Evolutionary conservation across 768 basidiomycete genomes (phyloP).

Genomic region (Termitomyces heimii): DNA sequence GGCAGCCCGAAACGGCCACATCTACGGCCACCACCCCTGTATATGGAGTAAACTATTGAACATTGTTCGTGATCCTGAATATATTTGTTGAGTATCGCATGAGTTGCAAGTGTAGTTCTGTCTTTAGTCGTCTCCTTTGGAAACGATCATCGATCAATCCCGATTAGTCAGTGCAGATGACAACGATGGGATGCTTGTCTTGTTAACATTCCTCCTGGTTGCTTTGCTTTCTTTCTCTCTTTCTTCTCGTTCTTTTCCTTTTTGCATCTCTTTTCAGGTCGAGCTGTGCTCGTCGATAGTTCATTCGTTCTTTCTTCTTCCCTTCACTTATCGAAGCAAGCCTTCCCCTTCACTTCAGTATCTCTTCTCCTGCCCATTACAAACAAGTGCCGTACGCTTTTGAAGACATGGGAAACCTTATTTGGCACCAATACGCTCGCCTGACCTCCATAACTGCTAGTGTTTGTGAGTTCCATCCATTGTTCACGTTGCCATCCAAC

Average conservation of each 20-base stretch:
- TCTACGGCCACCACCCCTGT: conserved; percentile 23
- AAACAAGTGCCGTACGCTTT: conserved; percentile 1
- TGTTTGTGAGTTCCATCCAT: conserved; percentile 49
- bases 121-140: conserved; percentile 5
- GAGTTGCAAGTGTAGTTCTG: neutral
- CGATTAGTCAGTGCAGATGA: conserved; percentile 11
- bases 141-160: conserved; percentile 10
- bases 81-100: neutral
- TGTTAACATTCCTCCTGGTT: neutral
- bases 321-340: conserved; percentile 31
- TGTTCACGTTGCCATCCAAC: conserved; percentile 4
- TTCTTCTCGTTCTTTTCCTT: conserved; percentile 6
- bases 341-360: conserved; percentile 22
- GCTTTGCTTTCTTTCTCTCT: conserved; percentile 8
- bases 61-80: too few relatives aligned
- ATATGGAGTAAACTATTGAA: conserved; percentile 1
- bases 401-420: conserved; percentile 58
- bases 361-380: conserved; percentile 5
- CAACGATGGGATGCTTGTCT: neutral
- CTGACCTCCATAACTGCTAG: conserved; percentile 63
- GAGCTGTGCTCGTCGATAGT: conserved; percentile 25
- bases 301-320: conserved; percentile 20
- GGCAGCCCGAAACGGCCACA: conserved; percentile 22
- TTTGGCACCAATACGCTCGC: conserved; percentile 79
- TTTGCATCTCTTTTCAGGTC: conserved; percentile 18